phyloP scores from a whole-genome alignment of 2,329 filamentous ascomycete species.

The Dactylellina leptospora region DNA sequence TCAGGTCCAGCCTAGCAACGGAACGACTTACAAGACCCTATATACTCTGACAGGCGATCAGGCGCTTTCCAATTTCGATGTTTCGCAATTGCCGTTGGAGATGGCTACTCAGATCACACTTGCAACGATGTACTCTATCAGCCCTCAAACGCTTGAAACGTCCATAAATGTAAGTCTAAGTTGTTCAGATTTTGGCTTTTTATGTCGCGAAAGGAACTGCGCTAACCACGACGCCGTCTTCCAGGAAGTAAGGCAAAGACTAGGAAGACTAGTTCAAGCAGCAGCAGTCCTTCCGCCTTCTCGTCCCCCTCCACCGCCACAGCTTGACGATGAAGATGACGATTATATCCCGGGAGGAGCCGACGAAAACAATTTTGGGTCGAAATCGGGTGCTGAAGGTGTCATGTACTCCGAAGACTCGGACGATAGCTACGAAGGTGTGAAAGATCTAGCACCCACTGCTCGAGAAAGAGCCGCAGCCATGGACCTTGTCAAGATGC shows the following conservation, averaged over 20 bases:
- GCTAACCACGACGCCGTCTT: not conserved
- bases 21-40: slow-evolving; percentile 75
- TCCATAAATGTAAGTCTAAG: slow-evolving; percentile 77
- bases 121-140: slow-evolving; percentile 76
- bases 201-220: not conserved
- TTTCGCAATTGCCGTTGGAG: slow-evolving; percentile 77
- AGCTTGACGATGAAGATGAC: slow-evolving; percentile 36
- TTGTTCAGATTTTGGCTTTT: too few species aligned
- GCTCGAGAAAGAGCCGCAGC: slow-evolving; percentile 67
- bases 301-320: slow-evolving; percentile 31
- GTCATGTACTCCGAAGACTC: slow-evolving; percentile 56
- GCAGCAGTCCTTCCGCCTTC: slow-evolving; percentile 26
- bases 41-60: slow-evolving; percentile 84
- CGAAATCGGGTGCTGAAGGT: slow-evolving; percentile 9
- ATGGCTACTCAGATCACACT: slow-evolving; percentile 83
- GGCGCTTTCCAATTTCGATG: slow-evolving; percentile 80
- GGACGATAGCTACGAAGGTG: slow-evolving; percentile 54
- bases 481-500: slow-evolving; percentile 64
- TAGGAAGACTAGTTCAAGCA: slow-evolving; percentile 38
- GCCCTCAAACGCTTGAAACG: slow-evolving; percentile 73
- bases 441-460: slow-evolving; percentile 59
- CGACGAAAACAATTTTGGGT: slow-evolving; percentile 9
- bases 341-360: slow-evolving; percentile 50
- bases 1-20: slow-evolving; percentile 49
- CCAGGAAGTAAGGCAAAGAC: slow-evolving; percentile 33